A percentile compares a stretch with the other conserved stretches of the same genome.
phyloP scores from a whole-genome alignment of 345 rosid species.

The Rhizophora apiculata region DNA sequence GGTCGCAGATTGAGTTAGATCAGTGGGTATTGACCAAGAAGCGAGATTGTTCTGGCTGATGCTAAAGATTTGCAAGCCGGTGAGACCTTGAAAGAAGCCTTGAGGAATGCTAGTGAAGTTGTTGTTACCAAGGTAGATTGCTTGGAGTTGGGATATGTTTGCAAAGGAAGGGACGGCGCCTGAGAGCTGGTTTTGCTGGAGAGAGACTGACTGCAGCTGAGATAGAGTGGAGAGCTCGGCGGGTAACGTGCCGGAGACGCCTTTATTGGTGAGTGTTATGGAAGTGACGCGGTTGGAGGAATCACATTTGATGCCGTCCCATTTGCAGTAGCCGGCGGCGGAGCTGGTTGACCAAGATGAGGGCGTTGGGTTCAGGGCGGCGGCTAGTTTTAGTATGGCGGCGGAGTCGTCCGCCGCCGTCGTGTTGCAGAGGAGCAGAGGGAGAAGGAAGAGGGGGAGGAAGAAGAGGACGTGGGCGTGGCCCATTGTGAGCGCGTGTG shows the following conservation, averaged over 20 bases:
- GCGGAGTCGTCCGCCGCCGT: constrained; percentile 50
- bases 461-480: neutral
- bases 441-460: constrained; percentile 17
- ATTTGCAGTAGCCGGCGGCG: constrained; percentile 38
- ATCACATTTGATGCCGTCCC: constrained; percentile 59
- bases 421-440: constrained; percentile 6
- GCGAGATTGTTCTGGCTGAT: constrained; percentile 40
- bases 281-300: constrained; percentile 37
- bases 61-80: constrained; percentile 44
- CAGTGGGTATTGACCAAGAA: constrained; percentile 61
- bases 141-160: constrained; percentile 42
- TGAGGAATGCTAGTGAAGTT: constrained; percentile 48
- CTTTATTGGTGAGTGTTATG: constrained; percentile 35
- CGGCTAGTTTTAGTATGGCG: constrained; percentile 43
- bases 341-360: constrained; percentile 49
- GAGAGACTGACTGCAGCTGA: constrained; percentile 37
- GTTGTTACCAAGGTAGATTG: constrained; percentile 44
- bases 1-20: constrained; percentile 38
- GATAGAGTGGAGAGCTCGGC: constrained; percentile 53
- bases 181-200: constrained; percentile 49
- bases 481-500: neutral
- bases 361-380: constrained; percentile 45
- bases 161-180: constrained; percentile 68
- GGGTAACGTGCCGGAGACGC: constrained; percentile 48
- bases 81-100: constrained; percentile 60